Base-by-base conservation (phyloP, 2,329 filamentous ascomycete genomes). In the Fusarium brevicatenulatum region DNA sequence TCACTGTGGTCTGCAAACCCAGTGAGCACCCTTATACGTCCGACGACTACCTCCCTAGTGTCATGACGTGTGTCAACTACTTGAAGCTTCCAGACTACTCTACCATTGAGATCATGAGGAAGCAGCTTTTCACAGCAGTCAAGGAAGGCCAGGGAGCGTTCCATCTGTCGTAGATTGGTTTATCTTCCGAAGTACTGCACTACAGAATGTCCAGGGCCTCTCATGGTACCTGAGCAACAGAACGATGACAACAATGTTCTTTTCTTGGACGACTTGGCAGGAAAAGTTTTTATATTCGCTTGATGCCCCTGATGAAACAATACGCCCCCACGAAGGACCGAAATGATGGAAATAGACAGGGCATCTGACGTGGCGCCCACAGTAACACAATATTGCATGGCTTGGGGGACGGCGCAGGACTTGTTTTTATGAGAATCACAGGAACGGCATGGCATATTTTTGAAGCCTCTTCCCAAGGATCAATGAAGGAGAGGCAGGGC, bases 61-160 rank as follows among this genome's bases (percentile, higher is more conserved):
- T 99, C 81, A 99, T 99, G 97, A 99, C 97, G 16, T 99, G 97
- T 81, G 96, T 97, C 83, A 99, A 99, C 83, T 99, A 99, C 81
- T 90, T 99, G 78, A 99, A 99, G 84, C 88, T 99, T 79, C 96
- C 96, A 25, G 94, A 99, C 82, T 99, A 99, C 83, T 95, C 91
- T 74, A 91, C 86, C 75, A 85, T 97, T 70, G 89, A 93, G 4
- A 87, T 92, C 57, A 90, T 99, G 83, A 91, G 89, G 78, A 89
- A 92, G 80, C 93, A 94, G 81, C 87, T 99, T 60, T 91, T 89
- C 73, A 92, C 92, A 73, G 97, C 96, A 32, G 97, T 97, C 80
- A 93, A 91, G 82, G 97, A 99, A 85, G 96, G 96, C 30, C 96
- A 99, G 81, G 96, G 96, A 36, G 96, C 97, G 68, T 99, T 99